Evolutionary conservation across 345 rosid species (phyloP), one percentile per base, ranked within the genome.

Genomic region (Cochlearia excelsa): DNA sequence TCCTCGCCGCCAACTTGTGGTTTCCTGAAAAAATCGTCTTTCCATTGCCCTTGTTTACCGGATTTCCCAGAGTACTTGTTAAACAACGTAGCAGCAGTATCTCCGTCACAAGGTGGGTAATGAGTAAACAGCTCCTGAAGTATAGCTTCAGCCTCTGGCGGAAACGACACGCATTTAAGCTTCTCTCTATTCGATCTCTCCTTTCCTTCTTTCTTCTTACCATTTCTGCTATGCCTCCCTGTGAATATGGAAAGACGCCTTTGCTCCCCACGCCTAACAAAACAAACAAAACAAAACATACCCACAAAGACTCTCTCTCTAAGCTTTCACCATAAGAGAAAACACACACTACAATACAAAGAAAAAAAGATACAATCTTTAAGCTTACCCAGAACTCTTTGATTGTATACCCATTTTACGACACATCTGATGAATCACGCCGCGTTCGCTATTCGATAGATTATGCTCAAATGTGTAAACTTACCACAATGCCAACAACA

Each of bases 361-460:
- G 23, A 48, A 69, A 51, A 47, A 1, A 16, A 27, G 7, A 4
- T 5, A 6, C 45, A 9, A 6, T 26, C 40, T 27, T 54, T 47
- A 43, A 85, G 23, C 97, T 80, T 56, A 93, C 99, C 99, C 99
- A 1, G 56, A 54, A 69, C 95, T 93, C 77, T 82, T 86, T 50
- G 99, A 93, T 49, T 31, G 53, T 63, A 93, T 41, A 47, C 95
- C 99, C 89, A 83, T 63, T 74, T 73, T 75, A 64, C 57, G 71
- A 78, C 85, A 80, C 47, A 79, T 59, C 47, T 65, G 56, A 74
- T 93, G 97, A 39, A 89, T 86, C 26, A 76, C 59, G 51, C 83
- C 91, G 28, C 99, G 95, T 30, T 87, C 90, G 26, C 1, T 16
- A 48, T 77, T 78, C 10, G 88, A 68, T 42, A 87, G 72, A 66